These are phyloP conservation scores for Isatis lusitanica DNA, from an alignment of 441 rosid species.

Conservation along the genomic window DNA sequence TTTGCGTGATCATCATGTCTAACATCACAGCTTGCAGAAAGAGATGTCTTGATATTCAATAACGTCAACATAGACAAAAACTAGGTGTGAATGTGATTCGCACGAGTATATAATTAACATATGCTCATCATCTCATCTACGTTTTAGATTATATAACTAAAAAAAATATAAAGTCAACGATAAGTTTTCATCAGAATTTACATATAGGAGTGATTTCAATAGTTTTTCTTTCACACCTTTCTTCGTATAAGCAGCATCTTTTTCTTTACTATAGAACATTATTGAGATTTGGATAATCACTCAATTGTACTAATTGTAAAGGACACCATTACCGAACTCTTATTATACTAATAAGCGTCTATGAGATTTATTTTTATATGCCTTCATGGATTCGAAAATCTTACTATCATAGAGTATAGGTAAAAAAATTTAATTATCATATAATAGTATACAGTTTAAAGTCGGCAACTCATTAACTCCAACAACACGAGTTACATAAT, in stretches of 20 bases:
- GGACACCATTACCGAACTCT: background rate
- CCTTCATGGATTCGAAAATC: background rate
- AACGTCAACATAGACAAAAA: no score
- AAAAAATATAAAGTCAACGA: background rate
- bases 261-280: no score
- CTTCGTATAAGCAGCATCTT: background rate
- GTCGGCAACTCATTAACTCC: background rate
- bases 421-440: background rate
- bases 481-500: background rate
- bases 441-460: background rate
- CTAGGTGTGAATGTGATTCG: background rate
- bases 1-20: constrained; percentile 2
- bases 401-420: no score
- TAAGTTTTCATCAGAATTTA: background rate
- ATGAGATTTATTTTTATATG: background rate
- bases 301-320: no score
- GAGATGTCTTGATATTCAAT: no score
- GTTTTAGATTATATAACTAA: no score
- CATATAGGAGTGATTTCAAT: background rate
- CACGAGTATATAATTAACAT: background rate
- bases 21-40: background rate
- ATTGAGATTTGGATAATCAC: no score
- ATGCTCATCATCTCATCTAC: no score
- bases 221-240: background rate
- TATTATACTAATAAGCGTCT: background rate